phyloP scores from a whole-genome alignment of 805 yeast genomes.

The Saccharomycopsis microspora region DNA sequence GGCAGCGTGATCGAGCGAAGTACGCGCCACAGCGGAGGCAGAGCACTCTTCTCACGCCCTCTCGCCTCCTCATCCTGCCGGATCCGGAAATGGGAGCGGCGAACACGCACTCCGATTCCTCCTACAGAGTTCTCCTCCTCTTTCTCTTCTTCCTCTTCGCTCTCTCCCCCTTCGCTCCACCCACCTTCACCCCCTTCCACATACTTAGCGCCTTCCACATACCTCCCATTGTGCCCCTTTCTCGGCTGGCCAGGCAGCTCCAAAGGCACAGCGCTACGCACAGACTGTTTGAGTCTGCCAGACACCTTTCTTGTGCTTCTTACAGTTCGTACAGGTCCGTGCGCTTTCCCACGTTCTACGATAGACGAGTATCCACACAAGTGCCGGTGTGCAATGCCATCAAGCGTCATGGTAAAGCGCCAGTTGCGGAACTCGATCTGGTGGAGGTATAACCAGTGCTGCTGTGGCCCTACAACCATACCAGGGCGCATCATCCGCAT shows the following conservation, averaged over 20 bases:
- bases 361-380: conserved; percentile 61
- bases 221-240: conserved; percentile 15
- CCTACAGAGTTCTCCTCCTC: background rate
- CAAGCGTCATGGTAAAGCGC: conserved; percentile 83
- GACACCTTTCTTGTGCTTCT: conserved; percentile 35
- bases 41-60: conserved; percentile 5
- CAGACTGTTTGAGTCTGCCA: conserved; percentile 50
- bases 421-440: conserved; percentile 95
- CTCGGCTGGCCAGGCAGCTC: conserved; percentile 94
- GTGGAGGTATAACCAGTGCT: conserved; percentile 94
- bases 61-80: background rate
- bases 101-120: background rate
- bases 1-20: conserved; percentile 20
- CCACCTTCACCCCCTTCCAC: conserved; percentile 28
- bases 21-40: conserved; percentile 16
- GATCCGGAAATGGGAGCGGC: background rate
- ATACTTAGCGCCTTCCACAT: conserved; percentile 9
- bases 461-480: conserved; percentile 99
- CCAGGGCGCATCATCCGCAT: conserved; percentile 97
- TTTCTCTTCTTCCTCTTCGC: conserved; percentile 1
- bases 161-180: background rate
- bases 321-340: background rate
- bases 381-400: conserved; percentile 49
- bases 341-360: conserved; percentile 22
- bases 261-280: conserved; percentile 72